Evolutionary conservation across 2,329 filamentous ascomycete species (phyloP).

Genomic region (Sarocladiaceae sp.): DNA sequence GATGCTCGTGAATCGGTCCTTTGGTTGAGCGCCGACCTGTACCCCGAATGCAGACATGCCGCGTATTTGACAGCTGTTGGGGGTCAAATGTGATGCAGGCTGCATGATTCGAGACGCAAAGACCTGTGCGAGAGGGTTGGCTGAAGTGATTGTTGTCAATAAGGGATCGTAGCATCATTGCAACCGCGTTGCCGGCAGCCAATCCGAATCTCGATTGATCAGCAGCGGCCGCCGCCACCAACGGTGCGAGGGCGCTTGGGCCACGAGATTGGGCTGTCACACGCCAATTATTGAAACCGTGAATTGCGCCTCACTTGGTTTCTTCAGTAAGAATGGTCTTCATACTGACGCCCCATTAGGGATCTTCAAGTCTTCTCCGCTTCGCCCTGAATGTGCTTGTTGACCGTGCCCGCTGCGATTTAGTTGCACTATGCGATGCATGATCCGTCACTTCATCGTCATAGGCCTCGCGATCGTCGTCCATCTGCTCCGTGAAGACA

Average conservation of each 20-base stretch:
- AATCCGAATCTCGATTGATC: not conserved
- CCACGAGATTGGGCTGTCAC: not conserved
- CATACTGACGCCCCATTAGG: not conserved
- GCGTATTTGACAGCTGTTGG: too few species aligned
- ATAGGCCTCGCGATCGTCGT: not conserved
- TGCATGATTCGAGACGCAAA: not conserved
- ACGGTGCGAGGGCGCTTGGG: too few species aligned
- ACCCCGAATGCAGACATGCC: too few species aligned
- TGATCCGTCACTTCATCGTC: not conserved
- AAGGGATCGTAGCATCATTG: not conserved
- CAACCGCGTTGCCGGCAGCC: slow-evolving; percentile 1
- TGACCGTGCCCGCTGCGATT: not conserved
- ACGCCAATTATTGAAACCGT: not conserved
- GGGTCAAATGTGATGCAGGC: not conserved
- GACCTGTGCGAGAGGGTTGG: too few species aligned
- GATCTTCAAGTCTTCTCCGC: not conserved
- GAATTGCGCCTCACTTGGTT: not conserved
- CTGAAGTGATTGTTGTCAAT: not conserved
- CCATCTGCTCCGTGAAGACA: slow-evolving; percentile 59
- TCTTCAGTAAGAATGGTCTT: not conserved
- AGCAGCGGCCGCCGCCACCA: not conserved
- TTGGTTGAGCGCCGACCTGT: too few species aligned
- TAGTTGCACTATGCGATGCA: not conserved
- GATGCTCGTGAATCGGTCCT: too few species aligned
- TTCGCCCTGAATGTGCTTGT: not conserved